These are phyloP conservation scores for Leccinum ponderosum DNA, from an alignment of 1,284 basidiomycete species.

Conservation along the genomic window DNA sequence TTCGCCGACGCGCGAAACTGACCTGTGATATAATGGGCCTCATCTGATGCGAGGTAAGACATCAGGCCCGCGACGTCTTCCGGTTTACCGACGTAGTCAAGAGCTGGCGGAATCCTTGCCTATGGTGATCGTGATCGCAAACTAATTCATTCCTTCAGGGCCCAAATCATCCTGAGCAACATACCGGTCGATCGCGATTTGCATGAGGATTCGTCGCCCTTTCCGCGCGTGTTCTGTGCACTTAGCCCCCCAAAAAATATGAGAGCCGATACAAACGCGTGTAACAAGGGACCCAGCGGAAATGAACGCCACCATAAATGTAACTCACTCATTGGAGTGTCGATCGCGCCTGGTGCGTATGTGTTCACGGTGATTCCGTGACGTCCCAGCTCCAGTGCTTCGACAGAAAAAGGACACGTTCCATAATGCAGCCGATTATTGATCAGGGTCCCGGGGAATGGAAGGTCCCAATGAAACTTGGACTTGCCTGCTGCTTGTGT, in stretches of 20 bases:
- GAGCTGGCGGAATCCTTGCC: conserved; percentile 7
- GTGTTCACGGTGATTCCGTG: conserved; percentile 14
- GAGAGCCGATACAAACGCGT: neutral
- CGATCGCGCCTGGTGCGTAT: conserved; percentile 11
- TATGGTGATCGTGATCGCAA: neutral
- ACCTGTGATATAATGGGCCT: conserved; percentile 10
- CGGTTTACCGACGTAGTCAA: conserved; percentile 16
- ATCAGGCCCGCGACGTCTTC: conserved; percentile 7
- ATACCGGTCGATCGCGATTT: conserved; percentile 1
- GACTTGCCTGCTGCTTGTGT: conserved; percentile 9
- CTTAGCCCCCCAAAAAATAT: neutral
- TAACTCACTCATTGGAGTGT: conserved; percentile 11
- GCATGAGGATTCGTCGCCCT: conserved; percentile 3
- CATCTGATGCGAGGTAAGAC: conserved; percentile 18
- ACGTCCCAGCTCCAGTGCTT: conserved; percentile 31
- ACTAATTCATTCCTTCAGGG: neutral
- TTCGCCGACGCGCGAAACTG: neutral
- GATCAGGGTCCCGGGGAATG: neutral
- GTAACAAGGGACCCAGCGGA: neutral
- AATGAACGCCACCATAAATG: neutral
- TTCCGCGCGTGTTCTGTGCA: conserved; percentile 2
- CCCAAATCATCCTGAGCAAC: neutral
- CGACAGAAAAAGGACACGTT: neutral
- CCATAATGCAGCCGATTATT: neutral
- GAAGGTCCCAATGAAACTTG: neutral